Evolutionary conservation across 1,284 basidiomycete species (phyloP), one percentile per base, ranked within the genome.

Genomic region (Apiotrichum mycotoxinovorans): DNA sequence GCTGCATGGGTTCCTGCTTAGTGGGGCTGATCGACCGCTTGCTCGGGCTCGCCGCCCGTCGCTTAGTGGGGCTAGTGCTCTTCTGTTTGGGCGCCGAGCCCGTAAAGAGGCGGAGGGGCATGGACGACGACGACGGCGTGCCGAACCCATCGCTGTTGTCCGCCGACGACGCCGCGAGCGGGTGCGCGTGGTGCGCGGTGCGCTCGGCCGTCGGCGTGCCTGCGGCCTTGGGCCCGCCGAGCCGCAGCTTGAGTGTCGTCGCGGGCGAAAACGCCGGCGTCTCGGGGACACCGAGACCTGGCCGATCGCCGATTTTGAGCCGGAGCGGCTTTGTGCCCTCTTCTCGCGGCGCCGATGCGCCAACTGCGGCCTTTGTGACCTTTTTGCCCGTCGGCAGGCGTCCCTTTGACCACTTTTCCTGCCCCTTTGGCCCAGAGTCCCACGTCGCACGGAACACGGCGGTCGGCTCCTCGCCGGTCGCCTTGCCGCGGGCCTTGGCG

Each of bases 311-410:
- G 18, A 64, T 48, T 40, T 57, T 61, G 38, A 64, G 34, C 1
- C 55, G 54, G 5, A 61, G 47, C 15, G 37, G 52, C 52, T 58
- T 64, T 12, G 56, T 48, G 27, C 51, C 54, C 20, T 60, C 40
- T 26, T 58, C 57, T 20, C 72, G 55, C 0, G 71, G 71, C 15
- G 51, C 43, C 14, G 53, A 49, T 40, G 70, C 68, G 3, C 71
- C 71, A 35, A 64, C 64, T 20, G 59, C 67, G 20, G 54, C 48
- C 35, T 60, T 55, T 11, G 69, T 59, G 25, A 75, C 72, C 55
- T 70, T 73, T 45, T 63, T 65, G 15, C 73, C 73, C 8, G 55
- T 52, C 2, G 72, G 73, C 22, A 75, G 58, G 23, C 52, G 56
- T 5, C 61, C 66, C 20, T 61, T 58, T 11, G 57, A 44, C 63